Evolutionary conservation across 1,139 yeast genomes (phyloP).

Genomic region (Yamadazyma spencermartinsiae): DNA sequence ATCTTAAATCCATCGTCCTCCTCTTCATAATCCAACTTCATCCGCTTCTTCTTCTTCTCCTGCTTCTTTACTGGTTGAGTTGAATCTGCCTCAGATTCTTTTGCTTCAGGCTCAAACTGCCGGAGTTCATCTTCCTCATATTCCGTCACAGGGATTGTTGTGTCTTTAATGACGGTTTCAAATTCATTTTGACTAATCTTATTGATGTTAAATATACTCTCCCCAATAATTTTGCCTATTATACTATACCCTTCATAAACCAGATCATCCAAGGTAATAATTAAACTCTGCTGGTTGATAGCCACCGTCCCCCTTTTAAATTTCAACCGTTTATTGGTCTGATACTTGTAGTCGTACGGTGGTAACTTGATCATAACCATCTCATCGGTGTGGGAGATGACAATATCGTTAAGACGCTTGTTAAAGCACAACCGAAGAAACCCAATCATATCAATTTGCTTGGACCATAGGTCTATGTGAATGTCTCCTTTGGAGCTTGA

Average conservation of each 20-base stretch:
- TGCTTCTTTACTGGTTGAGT: conserved; percentile 24
- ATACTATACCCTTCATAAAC: conserved; percentile 51
- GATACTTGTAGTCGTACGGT: conserved; percentile 3
- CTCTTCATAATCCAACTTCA: conserved; percentile 24
- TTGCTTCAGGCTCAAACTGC: conserved; percentile 17
- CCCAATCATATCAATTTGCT: conserved; percentile 42
- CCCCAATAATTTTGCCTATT: conserved; percentile 66
- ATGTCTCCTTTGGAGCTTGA: conserved; percentile 62
- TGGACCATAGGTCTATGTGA: conserved; percentile 68
- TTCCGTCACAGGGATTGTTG: conserved; percentile 25
- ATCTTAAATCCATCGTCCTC: conserved; percentile 40
- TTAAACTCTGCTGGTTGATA: conserved; percentile 45
- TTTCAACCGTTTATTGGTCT: conserved; percentile 55
- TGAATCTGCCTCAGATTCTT: conserved; percentile 14
- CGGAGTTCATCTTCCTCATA: conserved; percentile 12
- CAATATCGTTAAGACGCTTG: background rate
- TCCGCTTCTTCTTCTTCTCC: conserved; percentile 18
- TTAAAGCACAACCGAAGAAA: conserved; percentile 53
- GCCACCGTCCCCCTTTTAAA: conserved; percentile 62
- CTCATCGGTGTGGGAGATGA: conserved; percentile 1
- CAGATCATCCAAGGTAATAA: conserved; percentile 51
- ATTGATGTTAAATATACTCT: conserved; percentile 54
- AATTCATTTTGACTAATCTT: conserved; percentile 54
- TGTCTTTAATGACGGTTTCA: conserved; percentile 38
- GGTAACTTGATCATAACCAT: conserved; percentile 7